These are phyloP conservation scores for Penicillium salamii DNA, from an alignment of 495 filamentous ascomycete species.

Conservation along the genomic window DNA sequence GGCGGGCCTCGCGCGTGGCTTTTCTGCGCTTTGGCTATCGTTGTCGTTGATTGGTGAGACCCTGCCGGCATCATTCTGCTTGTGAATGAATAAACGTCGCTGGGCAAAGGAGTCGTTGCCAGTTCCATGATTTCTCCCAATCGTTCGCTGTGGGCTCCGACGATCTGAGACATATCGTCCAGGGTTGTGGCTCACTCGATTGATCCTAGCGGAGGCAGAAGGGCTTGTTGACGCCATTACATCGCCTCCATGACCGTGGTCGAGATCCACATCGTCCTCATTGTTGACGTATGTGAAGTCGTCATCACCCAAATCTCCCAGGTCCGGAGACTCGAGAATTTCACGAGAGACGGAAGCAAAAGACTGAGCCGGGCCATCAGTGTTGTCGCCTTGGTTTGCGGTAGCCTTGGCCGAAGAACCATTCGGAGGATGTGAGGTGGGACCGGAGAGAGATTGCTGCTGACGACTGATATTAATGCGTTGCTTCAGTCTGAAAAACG, in stretches of 20 bases:
- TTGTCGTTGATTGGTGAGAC: slow-evolving; percentile 2
- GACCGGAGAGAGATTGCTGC: background rate
- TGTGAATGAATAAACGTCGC: slow-evolving; percentile 1
- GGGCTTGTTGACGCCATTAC: slow-evolving; percentile 18
- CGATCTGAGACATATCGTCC: slow-evolving; percentile 6
- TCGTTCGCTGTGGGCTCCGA: background rate
- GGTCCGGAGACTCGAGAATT: slow-evolving; percentile 1
- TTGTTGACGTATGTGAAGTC: slow-evolving; percentile 12
- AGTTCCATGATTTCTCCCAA: background rate
- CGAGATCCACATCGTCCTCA: slow-evolving; percentile 13
- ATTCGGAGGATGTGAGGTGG: background rate
- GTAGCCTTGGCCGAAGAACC: background rate
- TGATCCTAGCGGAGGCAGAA: slow-evolving; percentile 17
- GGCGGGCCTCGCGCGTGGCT: background rate
- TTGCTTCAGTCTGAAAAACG: background rate
- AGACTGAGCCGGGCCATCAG: no score
- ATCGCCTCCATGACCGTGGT: background rate
- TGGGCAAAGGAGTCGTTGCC: background rate
- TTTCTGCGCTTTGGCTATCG: background rate
- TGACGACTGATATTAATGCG: background rate
- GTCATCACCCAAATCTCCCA: background rate
- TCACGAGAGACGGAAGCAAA: background rate
- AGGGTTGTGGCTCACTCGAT: slow-evolving; percentile 16
- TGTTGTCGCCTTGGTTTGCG: no score
- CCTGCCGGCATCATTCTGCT: background rate